These are phyloP conservation scores for Entelexis paramagnoliae DNA, from an alignment of 1,139 yeast species.

Conservation along the genomic window DNA sequence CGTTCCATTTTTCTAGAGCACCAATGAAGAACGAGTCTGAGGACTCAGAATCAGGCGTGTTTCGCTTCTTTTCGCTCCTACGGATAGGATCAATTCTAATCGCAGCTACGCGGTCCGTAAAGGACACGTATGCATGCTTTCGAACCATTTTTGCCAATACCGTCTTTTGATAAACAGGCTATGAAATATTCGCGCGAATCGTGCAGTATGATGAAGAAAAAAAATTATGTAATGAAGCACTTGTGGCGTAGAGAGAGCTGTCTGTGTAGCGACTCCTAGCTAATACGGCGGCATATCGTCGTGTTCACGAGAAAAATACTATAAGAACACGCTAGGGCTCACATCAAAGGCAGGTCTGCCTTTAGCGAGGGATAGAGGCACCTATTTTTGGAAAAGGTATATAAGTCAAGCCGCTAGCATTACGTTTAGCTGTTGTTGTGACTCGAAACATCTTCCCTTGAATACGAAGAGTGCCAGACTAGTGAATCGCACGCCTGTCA, in stretches of 20 bases:
- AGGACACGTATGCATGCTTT: conserved; percentile 46
- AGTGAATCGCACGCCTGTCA: too few species aligned
- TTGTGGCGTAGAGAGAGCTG: neutral
- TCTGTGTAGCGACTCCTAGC: too few species aligned
- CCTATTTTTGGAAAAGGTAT: too few species aligned
- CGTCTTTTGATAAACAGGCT: neutral
- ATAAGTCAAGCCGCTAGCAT: too few species aligned
- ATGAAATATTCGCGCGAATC: neutral
- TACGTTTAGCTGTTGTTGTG: too few species aligned
- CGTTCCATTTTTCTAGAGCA: conserved; percentile 78
- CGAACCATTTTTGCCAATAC: conserved; percentile 8
- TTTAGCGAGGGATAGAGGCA: too few species aligned
- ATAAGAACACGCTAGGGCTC: too few species aligned
- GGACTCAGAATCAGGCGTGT: conserved; percentile 26
- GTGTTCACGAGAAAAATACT: too few species aligned
- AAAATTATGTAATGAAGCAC: conserved; percentile 9
- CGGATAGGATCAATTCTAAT: conserved; percentile 77
- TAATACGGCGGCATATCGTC: too few species aligned
- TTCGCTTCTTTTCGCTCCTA: conserved; percentile 48
- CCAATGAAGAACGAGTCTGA: conserved; percentile 60
- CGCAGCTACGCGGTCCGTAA: conserved; percentile 72
- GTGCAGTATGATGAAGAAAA: neutral
- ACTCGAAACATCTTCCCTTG: too few species aligned
- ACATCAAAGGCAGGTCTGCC: too few species aligned
- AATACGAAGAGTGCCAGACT: too few species aligned